Evolutionary conservation across 2,329 filamentous ascomycete species (phyloP).

Genomic region (Chalaropsis ovoidea): DNA sequence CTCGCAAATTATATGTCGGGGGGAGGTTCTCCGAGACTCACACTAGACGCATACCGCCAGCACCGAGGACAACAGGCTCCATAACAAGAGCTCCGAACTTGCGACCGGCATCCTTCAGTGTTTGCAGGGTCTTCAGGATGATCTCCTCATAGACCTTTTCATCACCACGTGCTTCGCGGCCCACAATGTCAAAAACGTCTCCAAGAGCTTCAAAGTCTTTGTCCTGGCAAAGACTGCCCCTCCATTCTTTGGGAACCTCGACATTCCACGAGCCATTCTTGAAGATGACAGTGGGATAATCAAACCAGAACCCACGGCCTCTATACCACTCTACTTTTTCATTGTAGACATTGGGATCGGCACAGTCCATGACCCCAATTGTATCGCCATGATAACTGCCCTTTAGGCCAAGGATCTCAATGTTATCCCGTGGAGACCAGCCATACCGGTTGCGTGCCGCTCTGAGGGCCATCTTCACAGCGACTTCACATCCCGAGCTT

Average conservation of each 20-base stretch:
- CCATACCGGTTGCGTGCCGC: constrained; percentile 57
- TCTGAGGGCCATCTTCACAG: constrained; percentile 72
- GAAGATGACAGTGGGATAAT: constrained; percentile 63
- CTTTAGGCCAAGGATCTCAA: constrained; percentile 63
- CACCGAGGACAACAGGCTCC: constrained; percentile 70
- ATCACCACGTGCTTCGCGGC: constrained; percentile 38
- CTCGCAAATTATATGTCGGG: not conserved
- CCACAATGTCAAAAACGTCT: constrained; percentile 50
- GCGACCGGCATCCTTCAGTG: constrained; percentile 45
- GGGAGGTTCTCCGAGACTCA: constrained; percentile 39
- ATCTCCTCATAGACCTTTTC: constrained; percentile 48
- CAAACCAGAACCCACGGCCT: constrained; percentile 70
- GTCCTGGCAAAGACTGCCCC: constrained; percentile 29
- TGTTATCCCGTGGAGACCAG: constrained; percentile 48
- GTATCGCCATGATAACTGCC: constrained; percentile 83
- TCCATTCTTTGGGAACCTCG: constrained; percentile 42
- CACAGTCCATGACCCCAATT: constrained; percentile 77
- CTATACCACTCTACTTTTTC: constrained; percentile 80
- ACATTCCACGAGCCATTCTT: constrained; percentile 56
- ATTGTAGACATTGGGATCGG: constrained; percentile 67
- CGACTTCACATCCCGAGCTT: constrained; percentile 74
- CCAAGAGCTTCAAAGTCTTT: constrained; percentile 40
- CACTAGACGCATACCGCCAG: constrained; percentile 74
- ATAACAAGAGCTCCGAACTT: constrained; percentile 70
- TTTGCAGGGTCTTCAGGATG: constrained; percentile 46